These are phyloP conservation scores for Ploettnerulaceae sp. DNA, from an alignment of 2,329 filamentous ascomycete species.

Conservation along the genomic window DNA sequence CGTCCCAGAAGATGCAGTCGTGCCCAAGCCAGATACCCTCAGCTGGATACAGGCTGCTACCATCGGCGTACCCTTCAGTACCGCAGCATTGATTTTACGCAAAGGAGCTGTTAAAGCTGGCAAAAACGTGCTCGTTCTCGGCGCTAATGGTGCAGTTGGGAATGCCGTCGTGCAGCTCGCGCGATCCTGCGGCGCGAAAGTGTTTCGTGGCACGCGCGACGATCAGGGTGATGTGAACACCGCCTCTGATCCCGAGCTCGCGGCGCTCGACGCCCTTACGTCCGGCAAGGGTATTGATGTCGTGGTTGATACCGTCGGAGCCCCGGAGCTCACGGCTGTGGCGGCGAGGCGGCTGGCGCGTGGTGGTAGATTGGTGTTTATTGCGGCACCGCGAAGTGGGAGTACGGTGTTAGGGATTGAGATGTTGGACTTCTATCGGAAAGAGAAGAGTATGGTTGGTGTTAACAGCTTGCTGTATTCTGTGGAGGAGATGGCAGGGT, in stretches of 20 bases:
- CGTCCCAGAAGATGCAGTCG: conserved; percentile 21
- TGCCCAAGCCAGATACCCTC: conserved; percentile 20
- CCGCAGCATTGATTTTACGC: conserved; percentile 20
- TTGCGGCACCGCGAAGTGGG: conserved; percentile 24
- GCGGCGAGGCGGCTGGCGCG: conserved; percentile 20
- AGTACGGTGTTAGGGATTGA: conserved; percentile 21
- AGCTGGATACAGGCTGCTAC: conserved; percentile 23
- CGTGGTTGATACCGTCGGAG: conserved; percentile 28
- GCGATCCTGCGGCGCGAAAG: conserved; percentile 16
- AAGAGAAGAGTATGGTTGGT: conserved; percentile 22
- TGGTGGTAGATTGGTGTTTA: conserved; percentile 25
- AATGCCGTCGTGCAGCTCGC: conserved; percentile 26
- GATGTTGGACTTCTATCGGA: conserved; percentile 28
- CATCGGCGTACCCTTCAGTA: conserved; percentile 28
- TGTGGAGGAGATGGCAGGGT: conserved; percentile 20
- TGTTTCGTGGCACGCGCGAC: conserved; percentile 19
- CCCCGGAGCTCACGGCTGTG: conserved; percentile 20
- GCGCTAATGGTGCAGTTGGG: conserved; percentile 27
- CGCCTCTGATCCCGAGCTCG: conserved; percentile 20
- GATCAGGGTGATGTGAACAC: conserved; percentile 26
- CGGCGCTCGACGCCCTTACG: conserved; percentile 19
- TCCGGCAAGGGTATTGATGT: conserved; percentile 23
- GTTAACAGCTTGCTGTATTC: conserved; percentile 25
- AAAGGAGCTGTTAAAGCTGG: conserved; percentile 10
- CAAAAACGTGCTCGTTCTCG: conserved; percentile 24